Evolutionary conservation across 179 eudicot species (phyloP).

Genomic region (Sideroxylon spinosum): DNA sequence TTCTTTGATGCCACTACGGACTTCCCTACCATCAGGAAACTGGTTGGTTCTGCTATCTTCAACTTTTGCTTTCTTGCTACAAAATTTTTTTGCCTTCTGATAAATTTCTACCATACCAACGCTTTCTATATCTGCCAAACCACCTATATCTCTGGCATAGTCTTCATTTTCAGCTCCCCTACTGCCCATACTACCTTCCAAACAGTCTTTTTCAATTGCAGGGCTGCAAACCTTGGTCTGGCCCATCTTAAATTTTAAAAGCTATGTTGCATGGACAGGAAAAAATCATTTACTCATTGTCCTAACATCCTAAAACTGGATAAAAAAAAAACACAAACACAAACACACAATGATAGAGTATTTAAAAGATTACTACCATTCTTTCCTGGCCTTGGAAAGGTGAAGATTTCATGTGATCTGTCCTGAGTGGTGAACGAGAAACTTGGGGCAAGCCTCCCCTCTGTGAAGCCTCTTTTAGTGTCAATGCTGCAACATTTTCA

Average conservation of each 20-base stretch:
- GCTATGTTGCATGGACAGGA: conserved; percentile 25
- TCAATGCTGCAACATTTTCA: conserved; percentile 68
- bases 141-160: conserved; percentile 30
- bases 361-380: conserved; percentile 37
- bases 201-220: conserved; percentile 52
- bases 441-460: conserved; percentile 82
- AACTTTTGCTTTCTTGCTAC: conserved; percentile 39
- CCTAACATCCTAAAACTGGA: not conserved
- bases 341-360: not conserved
- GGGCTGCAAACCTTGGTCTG: conserved; percentile 40
- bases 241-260: conserved; percentile 48
- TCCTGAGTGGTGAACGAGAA: conserved; percentile 56
- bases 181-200: conserved; percentile 64
- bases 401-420: conserved; percentile 29
- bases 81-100: conserved; percentile 36
- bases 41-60: conserved; percentile 34
- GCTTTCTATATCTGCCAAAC: conserved; percentile 29
- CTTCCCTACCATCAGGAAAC: conserved; percentile 61
- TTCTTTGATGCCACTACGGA: conserved; percentile 71
- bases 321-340: too few species aligned
- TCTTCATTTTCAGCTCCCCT: conserved; percentile 65
- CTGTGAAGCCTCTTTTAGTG: conserved; percentile 84
- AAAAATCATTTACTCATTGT: not conserved
- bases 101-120: conserved; percentile 25
- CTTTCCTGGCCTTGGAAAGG: conserved; percentile 34